These are phyloP conservation scores for Pyronema domesticum DNA, from an alignment of 495 filamentous ascomycete genomes.

Conservation along the genomic window DNA sequence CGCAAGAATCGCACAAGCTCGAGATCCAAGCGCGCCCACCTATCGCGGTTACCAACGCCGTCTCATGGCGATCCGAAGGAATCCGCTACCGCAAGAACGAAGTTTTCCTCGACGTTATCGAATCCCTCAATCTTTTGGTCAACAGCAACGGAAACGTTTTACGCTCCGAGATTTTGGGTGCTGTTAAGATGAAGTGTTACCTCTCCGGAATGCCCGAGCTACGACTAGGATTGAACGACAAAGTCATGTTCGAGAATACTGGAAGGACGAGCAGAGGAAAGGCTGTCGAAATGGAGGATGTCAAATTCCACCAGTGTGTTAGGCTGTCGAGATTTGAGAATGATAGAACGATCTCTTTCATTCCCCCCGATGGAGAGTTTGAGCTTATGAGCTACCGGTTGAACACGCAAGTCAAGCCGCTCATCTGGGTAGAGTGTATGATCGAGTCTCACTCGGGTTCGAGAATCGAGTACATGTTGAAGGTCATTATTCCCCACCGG, in stretches of 20 bases:
- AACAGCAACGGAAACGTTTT: slow-evolving; percentile 89
- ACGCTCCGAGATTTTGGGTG: slow-evolving; percentile 90
- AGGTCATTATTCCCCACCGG: slow-evolving; percentile 32
- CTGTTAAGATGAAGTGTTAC: slow-evolving; percentile 99
- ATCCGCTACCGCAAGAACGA: slow-evolving; percentile 99
- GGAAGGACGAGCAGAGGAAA: slow-evolving; percentile 89
- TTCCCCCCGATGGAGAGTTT: slow-evolving; percentile 95
- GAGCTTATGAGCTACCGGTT: slow-evolving; percentile 98
- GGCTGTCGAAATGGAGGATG: slow-evolving; percentile 98
- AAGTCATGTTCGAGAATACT: slow-evolving; percentile 99
- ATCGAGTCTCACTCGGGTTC: slow-evolving; percentile 89
- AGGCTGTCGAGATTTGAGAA: slow-evolving; percentile 93
- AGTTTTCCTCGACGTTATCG: slow-evolving; percentile 94
- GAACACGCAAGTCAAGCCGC: slow-evolving; percentile 94
- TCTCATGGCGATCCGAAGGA: slow-evolving; percentile 94
- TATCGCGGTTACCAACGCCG: slow-evolving; percentile 96
- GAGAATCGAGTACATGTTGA: slow-evolving; percentile 95
- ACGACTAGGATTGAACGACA: slow-evolving; percentile 89
- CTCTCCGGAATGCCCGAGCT: slow-evolving; percentile 97
- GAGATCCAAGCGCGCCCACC: slow-evolving; percentile 98
- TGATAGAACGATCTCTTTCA: slow-evolving; percentile 96
- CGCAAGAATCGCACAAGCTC: slow-evolving; percentile 96
- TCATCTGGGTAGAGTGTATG: slow-evolving; percentile 98
- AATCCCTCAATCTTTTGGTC: slow-evolving; percentile 91
- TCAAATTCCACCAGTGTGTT: slow-evolving; percentile 99